Evolutionary conservation across 164 flowering plant species (phyloP).

Genomic region (Cinnamomum chago): DNA sequence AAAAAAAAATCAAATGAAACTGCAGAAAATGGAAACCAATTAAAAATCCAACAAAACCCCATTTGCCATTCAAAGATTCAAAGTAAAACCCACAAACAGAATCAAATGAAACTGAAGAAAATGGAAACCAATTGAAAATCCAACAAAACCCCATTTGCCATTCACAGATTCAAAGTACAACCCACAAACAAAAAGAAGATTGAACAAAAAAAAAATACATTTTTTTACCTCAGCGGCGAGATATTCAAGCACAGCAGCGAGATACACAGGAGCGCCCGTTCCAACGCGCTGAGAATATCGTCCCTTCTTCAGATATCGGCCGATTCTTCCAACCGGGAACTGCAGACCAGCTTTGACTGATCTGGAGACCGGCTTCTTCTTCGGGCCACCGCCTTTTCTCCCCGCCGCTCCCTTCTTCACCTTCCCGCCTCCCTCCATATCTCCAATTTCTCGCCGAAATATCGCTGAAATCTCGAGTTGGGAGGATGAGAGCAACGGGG

Average conservation of each 20-base stretch:
- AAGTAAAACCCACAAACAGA: not conserved
- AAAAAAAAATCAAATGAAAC: too few species aligned
- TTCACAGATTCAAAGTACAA: too few species aligned
- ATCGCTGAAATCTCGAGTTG: not conserved
- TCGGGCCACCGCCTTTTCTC: slow-evolving; percentile 28
- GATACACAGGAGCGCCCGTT: slow-evolving; percentile 66
- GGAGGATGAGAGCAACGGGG: not conserved
- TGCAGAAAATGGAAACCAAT: too few species aligned
- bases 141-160: too few species aligned
- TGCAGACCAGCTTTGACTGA: slow-evolving; percentile 31
- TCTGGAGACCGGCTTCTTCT: slow-evolving; percentile 30
- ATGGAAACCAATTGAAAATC: too few species aligned
- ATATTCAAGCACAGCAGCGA: slow-evolving; percentile 64
- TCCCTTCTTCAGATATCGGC: slow-evolving; percentile 30
- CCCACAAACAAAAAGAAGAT: not conserved
- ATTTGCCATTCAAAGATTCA: too few species aligned
- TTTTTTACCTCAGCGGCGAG: slow-evolving; percentile 57
- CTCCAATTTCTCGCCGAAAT: not conserved
- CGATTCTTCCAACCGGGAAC: slow-evolving; percentile 36
- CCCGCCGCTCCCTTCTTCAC: slow-evolving; percentile 33
- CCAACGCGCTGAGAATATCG: slow-evolving; percentile 50
- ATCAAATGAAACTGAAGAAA: too few species aligned
- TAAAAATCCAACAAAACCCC: too few species aligned
- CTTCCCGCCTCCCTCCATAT: slow-evolving; percentile 20
- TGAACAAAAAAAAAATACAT: not conserved